Percentiles rank a stretch among this genome's conserved stretches.
phyloP scores from a whole-genome alignment of 345 rosid species.

The Garcia nutans region DNA sequence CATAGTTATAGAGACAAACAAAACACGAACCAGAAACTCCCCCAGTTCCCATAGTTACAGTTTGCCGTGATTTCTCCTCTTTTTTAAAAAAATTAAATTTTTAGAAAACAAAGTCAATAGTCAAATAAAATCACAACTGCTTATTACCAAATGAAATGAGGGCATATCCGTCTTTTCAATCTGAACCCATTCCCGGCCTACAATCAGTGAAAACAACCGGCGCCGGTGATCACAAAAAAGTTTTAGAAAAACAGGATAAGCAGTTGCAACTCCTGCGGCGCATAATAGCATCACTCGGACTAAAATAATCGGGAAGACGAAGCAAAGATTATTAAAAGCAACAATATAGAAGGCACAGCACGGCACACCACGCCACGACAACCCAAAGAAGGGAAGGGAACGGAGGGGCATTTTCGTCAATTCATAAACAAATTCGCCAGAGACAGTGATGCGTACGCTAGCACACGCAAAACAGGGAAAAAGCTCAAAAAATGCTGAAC shows the following conservation, averaged over 20 bases:
- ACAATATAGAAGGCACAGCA: background rate
- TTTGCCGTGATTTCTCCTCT: background rate
- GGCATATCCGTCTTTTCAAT: conserved; percentile 11
- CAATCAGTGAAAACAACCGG: background rate
- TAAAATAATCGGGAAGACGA: background rate
- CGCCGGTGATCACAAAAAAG: background rate
- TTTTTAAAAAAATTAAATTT: too few species aligned
- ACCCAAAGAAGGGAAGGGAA: background rate
- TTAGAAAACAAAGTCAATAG: background rate
- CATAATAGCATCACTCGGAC: background rate
- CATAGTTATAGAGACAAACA: conserved; percentile 4
- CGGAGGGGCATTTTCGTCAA: conserved; percentile 1
- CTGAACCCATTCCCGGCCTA: background rate
- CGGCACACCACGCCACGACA: too few species aligned
- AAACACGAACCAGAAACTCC: conserved; percentile 16
- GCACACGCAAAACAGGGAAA: background rate
- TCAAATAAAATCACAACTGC: background rate
- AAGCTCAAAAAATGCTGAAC: background rate
- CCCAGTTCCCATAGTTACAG: background rate
- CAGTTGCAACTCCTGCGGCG: background rate
- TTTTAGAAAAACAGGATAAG: background rate
- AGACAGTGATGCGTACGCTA: background rate
- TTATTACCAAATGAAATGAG: background rate
- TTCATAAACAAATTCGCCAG: background rate
- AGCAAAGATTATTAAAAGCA: background rate